Evolutionary conservation across 768 basidiomycete species (phyloP), one percentile per base, ranked within the genome.

Genomic region (Leccinum fibrillosum): DNA sequence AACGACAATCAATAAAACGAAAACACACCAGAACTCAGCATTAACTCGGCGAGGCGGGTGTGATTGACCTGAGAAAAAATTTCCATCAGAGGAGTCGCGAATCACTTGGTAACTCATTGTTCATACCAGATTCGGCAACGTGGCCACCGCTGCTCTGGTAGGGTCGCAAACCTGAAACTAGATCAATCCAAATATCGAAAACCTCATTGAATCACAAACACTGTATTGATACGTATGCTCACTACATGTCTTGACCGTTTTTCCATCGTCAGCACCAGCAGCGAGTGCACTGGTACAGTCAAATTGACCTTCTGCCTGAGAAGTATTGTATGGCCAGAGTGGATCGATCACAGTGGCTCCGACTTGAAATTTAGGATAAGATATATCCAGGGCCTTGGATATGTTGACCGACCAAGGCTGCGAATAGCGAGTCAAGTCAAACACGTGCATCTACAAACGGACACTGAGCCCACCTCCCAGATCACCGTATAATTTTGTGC

Each of bases 201-300:
- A 5, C n/a, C 10, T 3, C 44, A 17, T 12, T 4, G 7, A 35
- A 28, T 47, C 11, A 65, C 78, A 60, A 59, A 80, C 80, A 58
- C 77, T 80, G 60, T 82, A 82, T 56, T 82, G 80, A 60, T 82
- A 81, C 2, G 80, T 80, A 55, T 82, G 82, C 64, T 83, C 82
- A 59, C 80, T 81, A 62, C 82, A 82, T 2, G 72, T 74, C 50
- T 70, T 74, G 12, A 79, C 77, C n/a, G 78, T 78, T 55, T 71
- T 64, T 26, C 68, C 76, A 7, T 64, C 61, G 54, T 80, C 72
- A 4, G 74, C 78, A 32, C 82, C 82, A 45, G 80, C 78, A 37
- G 76, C 77, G 10, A 82, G 67, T 12, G 79, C 75, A 52, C 79
- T 82, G 32, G 77, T 77, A 54, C 82, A 82, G 52, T 80, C 77